These are phyloP conservation scores for Smallanthus sonchifolius DNA, from an alignment of 129 eudicot species.

Conservation along the genomic window DNA sequence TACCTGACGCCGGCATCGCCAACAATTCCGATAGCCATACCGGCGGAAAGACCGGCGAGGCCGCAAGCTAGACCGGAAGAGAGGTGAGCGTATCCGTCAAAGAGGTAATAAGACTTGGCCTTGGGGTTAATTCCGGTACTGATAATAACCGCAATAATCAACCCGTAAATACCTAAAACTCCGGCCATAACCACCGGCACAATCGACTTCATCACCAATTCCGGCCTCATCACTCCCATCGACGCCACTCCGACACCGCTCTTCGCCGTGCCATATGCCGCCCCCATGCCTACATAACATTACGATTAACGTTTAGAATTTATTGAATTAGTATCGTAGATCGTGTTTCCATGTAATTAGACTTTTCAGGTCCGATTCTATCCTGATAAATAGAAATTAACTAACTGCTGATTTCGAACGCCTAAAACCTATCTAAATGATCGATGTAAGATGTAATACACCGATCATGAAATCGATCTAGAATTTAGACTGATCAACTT, in stretches of 20 bases:
- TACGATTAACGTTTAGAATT: background rate
- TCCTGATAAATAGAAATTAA: background rate
- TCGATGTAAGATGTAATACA: background rate
- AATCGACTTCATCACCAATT: conserved; percentile 70
- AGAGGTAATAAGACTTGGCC: conserved; percentile 68
- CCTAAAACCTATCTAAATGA: background rate
- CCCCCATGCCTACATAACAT: conserved; percentile 64
- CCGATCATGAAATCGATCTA: background rate
- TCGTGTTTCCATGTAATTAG: background rate
- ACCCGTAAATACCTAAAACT: conserved; percentile 51
- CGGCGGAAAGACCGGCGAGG: conserved; percentile 80
- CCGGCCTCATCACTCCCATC: conserved; percentile 74
- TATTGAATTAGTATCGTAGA: background rate
- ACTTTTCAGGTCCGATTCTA: background rate
- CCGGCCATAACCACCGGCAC: conserved; percentile 79
- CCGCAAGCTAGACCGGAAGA: conserved; percentile 90
- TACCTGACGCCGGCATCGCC: conserved; percentile 85
- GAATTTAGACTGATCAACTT: background rate
- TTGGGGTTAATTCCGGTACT: conserved; percentile 49
- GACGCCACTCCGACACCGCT: conserved; percentile 74
- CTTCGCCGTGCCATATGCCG: conserved; percentile 85
- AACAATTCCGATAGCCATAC: conserved; percentile 88
- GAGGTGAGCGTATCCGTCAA: conserved; percentile 79
- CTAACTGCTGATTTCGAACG: background rate
- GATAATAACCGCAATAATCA: conserved; percentile 35